Percentiles rank a stretch among this genome's conserved stretches.
Evolutionary conservation across 495 filamentous ascomycete species (phyloP).

Genomic region (Geopyxis carbonaria): DNA sequence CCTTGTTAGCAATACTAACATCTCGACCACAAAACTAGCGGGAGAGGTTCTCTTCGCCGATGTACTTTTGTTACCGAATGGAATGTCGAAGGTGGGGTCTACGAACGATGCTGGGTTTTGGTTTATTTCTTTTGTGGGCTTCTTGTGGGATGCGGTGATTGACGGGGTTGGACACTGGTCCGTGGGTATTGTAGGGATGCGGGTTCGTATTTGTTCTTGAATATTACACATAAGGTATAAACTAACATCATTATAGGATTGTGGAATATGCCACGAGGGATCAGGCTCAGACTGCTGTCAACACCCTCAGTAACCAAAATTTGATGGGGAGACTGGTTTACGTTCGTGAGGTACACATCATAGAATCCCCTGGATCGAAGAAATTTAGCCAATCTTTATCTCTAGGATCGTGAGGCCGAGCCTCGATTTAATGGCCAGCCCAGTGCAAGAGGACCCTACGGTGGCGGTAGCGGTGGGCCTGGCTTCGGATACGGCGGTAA

Average conservation of each 20-base stretch:
- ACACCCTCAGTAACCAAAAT: slow-evolving; percentile 95
- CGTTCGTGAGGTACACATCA: slow-evolving; percentile 69
- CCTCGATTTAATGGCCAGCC: slow-evolving; percentile 75
- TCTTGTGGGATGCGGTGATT: slow-evolving; percentile 94
- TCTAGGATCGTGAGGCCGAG: slow-evolving; percentile 83
- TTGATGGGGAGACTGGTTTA: slow-evolving; percentile 96
- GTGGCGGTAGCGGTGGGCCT: slow-evolving; percentile 30
- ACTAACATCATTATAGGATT: slow-evolving; percentile 79
- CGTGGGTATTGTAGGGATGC: slow-evolving; percentile 96
- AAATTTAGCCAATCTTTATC: slow-evolving; percentile 2
- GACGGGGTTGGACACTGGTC: slow-evolving; percentile 91
- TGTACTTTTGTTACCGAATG: slow-evolving; percentile 98
- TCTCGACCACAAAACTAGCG: slow-evolving; percentile 36
- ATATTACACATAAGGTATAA: no score
- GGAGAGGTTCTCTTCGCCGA: slow-evolving; percentile 99
- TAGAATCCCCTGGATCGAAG: not conserved
- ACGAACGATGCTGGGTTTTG: slow-evolving; percentile 70
- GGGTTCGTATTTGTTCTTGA: slow-evolving; percentile 47
- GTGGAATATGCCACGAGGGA: slow-evolving; percentile 99
- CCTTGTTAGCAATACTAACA: not conserved
- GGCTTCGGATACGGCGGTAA: slow-evolving; percentile 29
- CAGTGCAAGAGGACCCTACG: slow-evolving; percentile 50
- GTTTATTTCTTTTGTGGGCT: slow-evolving; percentile 49
- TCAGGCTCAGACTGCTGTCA: slow-evolving; percentile 94
- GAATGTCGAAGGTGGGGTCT: slow-evolving; percentile 99